Percentiles rank a stretch among this genome's conserved stretches.
phyloP scores from a whole-genome alignment of 2,329 filamentous ascomycete species.

The Fusarium acutatum region DNA sequence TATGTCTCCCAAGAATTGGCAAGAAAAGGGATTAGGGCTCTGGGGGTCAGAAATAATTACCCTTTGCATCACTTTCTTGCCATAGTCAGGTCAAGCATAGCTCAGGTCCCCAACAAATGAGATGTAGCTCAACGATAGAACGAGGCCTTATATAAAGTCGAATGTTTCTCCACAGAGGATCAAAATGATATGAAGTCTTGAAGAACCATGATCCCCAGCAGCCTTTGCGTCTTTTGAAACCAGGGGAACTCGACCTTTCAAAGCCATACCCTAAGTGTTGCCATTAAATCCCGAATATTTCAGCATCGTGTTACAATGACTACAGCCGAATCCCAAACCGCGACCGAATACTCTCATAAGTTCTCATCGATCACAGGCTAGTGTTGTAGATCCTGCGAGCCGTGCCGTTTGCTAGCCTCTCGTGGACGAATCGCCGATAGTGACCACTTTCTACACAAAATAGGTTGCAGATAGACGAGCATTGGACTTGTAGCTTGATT shows the following conservation, averaged over 20 bases:
- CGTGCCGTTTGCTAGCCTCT: neutral
- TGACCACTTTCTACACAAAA: too few species aligned
- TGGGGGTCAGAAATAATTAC: too few species aligned
- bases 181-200: neutral
- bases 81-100: neutral
- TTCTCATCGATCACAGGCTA: neutral
- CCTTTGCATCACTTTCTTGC: neutral
- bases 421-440: neutral
- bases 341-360: neutral
- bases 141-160: neutral
- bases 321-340: too few species aligned
- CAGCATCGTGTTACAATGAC: neutral
- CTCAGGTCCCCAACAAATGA: too few species aligned
- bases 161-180: too few species aligned
- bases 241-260: neutral
- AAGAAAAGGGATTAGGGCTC: slow-evolving; percentile 50
- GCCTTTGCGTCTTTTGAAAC: too few species aligned
- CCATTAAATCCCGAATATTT: neutral
- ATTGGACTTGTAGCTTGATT: fast-evolving
- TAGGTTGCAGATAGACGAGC: neutral
- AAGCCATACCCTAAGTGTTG: neutral
- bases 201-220: neutral
- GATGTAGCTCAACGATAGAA: neutral
- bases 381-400: neutral
- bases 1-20: slow-evolving; percentile 52